A percentile compares a stretch with the other conserved stretches of the same genome.
Conservation (phyloP, 116 monocot species). For the Papilionanthe hybrid region DNA sequence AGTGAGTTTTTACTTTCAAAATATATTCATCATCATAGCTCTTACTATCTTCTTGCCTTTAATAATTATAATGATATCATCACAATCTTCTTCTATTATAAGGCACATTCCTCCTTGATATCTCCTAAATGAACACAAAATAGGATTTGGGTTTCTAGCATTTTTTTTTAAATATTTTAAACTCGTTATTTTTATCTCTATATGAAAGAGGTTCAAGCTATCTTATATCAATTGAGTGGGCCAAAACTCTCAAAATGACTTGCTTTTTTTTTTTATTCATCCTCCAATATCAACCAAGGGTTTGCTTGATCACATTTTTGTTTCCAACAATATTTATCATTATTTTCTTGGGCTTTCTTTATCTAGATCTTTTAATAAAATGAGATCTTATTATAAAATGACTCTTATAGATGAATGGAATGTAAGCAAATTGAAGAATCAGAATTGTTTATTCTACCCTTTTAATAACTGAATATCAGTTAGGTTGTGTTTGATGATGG, state of each 20-base stretch:
- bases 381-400: background rate
- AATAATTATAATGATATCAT: too few relatives aligned
- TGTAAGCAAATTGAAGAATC: background rate
- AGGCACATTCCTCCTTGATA: too few relatives aligned
- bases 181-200: too few relatives aligned
- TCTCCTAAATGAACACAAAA: too few relatives aligned
- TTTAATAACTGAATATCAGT: background rate
- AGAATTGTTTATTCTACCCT: background rate
- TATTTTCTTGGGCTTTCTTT: background rate
- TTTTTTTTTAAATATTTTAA: too few relatives aligned
- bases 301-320: background rate
- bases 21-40: too few relatives aligned
- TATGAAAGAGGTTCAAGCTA: background rate
- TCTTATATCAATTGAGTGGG: background rate
- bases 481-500: too few relatives aligned
- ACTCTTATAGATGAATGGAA: background rate
- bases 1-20: too few relatives aligned
- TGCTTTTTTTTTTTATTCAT: background rate
- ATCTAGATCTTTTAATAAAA: too few relatives aligned
- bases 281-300: background rate
- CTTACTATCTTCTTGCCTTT: too few relatives aligned
- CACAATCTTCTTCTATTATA: too few relatives aligned
- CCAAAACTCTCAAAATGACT: background rate
- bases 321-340: background rate
- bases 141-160: too few relatives aligned